Evolutionary conservation across 352 stramenopile species (phyloP).

Genomic region (Phytophthora citricola): DNA sequence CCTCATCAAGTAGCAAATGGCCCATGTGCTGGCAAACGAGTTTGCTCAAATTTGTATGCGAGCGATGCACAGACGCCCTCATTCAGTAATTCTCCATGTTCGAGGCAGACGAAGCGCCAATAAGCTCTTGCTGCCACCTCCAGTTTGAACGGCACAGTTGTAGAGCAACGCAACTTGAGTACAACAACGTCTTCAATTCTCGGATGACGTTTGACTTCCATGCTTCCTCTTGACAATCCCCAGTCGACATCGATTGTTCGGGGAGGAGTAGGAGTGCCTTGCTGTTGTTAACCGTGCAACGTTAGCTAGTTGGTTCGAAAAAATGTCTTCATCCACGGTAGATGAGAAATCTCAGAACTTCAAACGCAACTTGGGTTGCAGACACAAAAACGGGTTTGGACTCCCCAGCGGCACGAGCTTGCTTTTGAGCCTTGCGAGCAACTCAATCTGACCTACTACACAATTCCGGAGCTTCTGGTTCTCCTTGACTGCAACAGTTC

Average conservation of each 20-base stretch:
- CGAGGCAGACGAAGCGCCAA: conserved; percentile 21
- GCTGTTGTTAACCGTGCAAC: conserved; percentile 8
- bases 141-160: conserved; percentile 24
- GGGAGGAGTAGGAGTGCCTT: not conserved
- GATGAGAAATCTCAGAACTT: conserved; percentile 19
- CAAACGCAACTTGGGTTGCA: not conserved
- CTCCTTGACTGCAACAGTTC: not conserved
- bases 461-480: not conserved
- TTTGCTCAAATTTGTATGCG: not conserved
- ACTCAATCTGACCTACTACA: not conserved
- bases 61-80: not conserved
- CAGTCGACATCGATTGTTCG: conserved; percentile 1
- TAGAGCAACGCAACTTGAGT: conserved; percentile 18
- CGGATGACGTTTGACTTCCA: conserved; percentile 2
- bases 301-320: conserved; percentile 9
- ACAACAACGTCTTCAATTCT: conserved; percentile 1
- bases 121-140: conserved; percentile 23
- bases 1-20: not conserved
- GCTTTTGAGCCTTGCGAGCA: not conserved
- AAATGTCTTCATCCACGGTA: conserved; percentile 6
- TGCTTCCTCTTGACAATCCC: conserved; percentile 3
- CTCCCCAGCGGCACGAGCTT: not conserved
- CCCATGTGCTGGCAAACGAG: not conserved
- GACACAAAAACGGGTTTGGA: not conserved
- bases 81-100: conserved; percentile 2